A percentile compares a stretch with the other conserved stretches of the same genome.
Conservation (phyloP, 805 yeast genomes). For the Tetrapisispora pingtungensis region DNA sequence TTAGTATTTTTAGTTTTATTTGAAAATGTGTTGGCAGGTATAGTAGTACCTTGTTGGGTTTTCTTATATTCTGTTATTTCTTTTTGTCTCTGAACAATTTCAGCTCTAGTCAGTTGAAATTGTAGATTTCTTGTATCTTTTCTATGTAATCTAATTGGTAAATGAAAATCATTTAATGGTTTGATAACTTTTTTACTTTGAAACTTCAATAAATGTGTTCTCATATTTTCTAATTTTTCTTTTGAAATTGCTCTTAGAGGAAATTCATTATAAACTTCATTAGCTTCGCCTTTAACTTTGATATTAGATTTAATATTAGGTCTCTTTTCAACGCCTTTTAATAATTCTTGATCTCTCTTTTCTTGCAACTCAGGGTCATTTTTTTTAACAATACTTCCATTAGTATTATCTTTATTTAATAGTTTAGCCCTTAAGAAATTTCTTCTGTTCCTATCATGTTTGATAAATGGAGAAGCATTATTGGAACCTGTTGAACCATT, state of each 20-base stretch:
- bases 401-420: slow-evolving; percentile 4
- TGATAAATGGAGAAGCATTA: slow-evolving; percentile 29
- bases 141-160: slow-evolving; percentile 81
- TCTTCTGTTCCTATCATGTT: slow-evolving; percentile 29
- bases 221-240: slow-evolving; percentile 59
- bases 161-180: slow-evolving; percentile 58
- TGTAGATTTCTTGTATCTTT: slow-evolving; percentile 90
- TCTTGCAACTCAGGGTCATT: slow-evolving; percentile 26
- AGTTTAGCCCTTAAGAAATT: slow-evolving; percentile 25
- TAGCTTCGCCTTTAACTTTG: slow-evolving; percentile 16
- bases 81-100: slow-evolving; percentile 52
- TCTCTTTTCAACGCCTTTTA: slow-evolving; percentile 9
- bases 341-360: slow-evolving; percentile 18
- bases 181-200: slow-evolving; percentile 65
- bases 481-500: slow-evolving; percentile 9
- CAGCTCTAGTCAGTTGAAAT: slow-evolving; percentile 70
- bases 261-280: slow-evolving; percentile 30
- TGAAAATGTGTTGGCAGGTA: background rate
- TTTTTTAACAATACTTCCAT: slow-evolving; percentile 17
- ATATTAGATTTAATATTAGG: background rate
- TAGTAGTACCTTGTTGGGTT: slow-evolving; percentile 21
- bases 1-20: slow-evolving; percentile 11
- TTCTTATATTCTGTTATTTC: slow-evolving; percentile 34
- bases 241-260: slow-evolving; percentile 59
- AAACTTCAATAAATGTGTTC: slow-evolving; percentile 75